Base-by-base conservation (phyloP, 2,329 filamentous ascomycete species). In the Periconia macrospinosa region DNA sequence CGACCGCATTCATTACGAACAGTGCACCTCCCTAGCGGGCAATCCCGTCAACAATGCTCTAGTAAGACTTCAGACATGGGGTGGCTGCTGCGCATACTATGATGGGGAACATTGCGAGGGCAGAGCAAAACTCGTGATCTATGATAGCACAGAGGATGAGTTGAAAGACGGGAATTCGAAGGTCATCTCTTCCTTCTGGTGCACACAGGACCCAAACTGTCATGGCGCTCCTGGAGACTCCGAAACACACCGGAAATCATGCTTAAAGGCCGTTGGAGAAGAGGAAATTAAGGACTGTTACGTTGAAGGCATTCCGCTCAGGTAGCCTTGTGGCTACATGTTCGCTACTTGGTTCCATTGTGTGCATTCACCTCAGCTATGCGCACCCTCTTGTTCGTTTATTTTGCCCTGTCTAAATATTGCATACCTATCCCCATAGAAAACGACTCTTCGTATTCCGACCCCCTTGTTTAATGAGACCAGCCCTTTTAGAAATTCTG, bases 151-250 rank as follows among this genome's bases (percentile, higher is more conserved):
- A 40, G n/a, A 44, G 8, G 47, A 40, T 17, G 13, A 50, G n/a
- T 44, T 50, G 35, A 18, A 50, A 20, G 47, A 40, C 8, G 37
- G 41, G n/a, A 35, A 50, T 30, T 23, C 41, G 6, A 27, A 50
- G 17, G 17, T 40, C 35, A 50, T 50, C 30, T 20, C n/a, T n/a
- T 50, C 47, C 8, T 50, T 50, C 41, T 50, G 47, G 47, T 50
- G 47, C 20, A 37, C 42, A 27, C 37, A 45, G 45, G 41, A 46
- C 20, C 11, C 15, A n/a, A 40, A 40, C n/a, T 48, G 45, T 27
- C 14, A 48, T 18, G 41, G 41, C 17, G 41, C 41, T 14, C 41
- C 41, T n/a, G 33, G 33, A 37, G 11, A 37, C 33, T 37, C 33
- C 33, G 33, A 37, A 37, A 37, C 33, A 3, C 11, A 37, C 11